Evolutionary conservation across 1,284 basidiomycete genomes (phyloP), one percentile per base, ranked within the genome.

Genomic region (Ganoderma leucocontextum): DNA sequence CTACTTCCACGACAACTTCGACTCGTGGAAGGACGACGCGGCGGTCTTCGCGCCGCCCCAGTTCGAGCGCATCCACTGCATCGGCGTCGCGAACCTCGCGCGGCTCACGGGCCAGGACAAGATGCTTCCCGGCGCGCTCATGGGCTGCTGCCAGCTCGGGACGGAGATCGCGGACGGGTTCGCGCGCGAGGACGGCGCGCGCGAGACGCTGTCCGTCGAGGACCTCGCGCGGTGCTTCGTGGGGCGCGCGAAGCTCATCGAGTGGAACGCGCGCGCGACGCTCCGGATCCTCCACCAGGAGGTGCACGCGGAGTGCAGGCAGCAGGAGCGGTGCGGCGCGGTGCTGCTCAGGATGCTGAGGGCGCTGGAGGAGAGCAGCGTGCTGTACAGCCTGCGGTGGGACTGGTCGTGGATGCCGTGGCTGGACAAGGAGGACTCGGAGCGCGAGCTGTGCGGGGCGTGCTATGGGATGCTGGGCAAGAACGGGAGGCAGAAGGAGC

Each of bases 51-150:
- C 39, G 25, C 69, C 69, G 39, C 66, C 69, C 39, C 38, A 41
- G 10, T 67, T 67, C 47, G 38, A 65, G 17, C 38, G 15, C 62
- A 17, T 64, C 22, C 64, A 71, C 41, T 53, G 25, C 44, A 65
- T 72, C 44, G 71, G 68, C 41, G 71, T 70, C 55, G 68, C 70
- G 39, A 72, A 72, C 60, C 42, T 72, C 62, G 71, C 71, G 53
- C 63, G 71, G 22, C 62, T 66, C 58, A 68, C 60, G 9, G 25
- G 44, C 44, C 41, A 64, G 29, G 58, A 60, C 29, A 35, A 33
- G 19, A 47, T 72, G 12, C 64, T 70, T 17, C 64, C 68, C 1
- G 33, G 62, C 2, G 71, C 68, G n/a, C 62, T 72, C 42, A 60
- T 66, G 61, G 47, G 22, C 35, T 71, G 70, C 67, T 71, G 67